Conservation (phyloP, 2,329 filamentous ascomycete genomes). For the Sphaerulina musiva region DNA sequence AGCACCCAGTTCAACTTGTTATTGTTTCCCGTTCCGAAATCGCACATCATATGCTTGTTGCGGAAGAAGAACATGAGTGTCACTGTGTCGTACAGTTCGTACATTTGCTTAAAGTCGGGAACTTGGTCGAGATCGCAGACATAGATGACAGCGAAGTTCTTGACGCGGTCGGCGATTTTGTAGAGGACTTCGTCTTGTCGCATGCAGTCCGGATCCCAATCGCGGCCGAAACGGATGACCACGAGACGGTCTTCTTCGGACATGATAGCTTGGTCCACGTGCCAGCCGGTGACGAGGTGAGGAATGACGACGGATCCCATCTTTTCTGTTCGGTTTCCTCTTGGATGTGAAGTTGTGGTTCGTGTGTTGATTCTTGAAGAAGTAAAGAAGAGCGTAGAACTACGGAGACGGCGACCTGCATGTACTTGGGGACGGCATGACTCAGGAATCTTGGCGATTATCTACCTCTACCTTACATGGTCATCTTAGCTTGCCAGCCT, state of each 20-base stretch:
- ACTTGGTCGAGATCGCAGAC: constrained; percentile 88
- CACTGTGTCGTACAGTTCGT: constrained; percentile 71
- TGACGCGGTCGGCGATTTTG: constrained; percentile 85
- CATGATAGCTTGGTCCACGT: constrained; percentile 94
- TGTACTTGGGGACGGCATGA: too few relatives aligned
- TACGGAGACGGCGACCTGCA: background rate
- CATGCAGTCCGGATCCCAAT: constrained; percentile 75
- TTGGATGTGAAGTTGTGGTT: background rate
- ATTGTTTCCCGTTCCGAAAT: constrained; percentile 97
- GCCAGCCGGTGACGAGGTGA: constrained; percentile 87
- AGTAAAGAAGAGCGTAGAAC: background rate
- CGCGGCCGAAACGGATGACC: constrained; percentile 86
- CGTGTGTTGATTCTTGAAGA: background rate
- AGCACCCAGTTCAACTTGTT: constrained; percentile 97
- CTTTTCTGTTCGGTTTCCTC: constrained; percentile 10
- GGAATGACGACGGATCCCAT: constrained; percentile 88
- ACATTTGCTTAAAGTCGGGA: constrained; percentile 94
- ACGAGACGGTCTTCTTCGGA: constrained; percentile 87
- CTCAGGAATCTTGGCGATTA: too few relatives aligned
- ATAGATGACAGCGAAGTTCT: constrained; percentile 90
- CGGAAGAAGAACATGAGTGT: constrained; percentile 98
- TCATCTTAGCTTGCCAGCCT: too few relatives aligned
- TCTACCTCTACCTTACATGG: too few relatives aligned
- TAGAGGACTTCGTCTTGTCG: constrained; percentile 89
- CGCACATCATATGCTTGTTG: constrained; percentile 98